These are phyloP conservation scores for Xanthoconium purpureum DNA, from an alignment of 768 basidiomycete species.

Conservation along the genomic window DNA sequence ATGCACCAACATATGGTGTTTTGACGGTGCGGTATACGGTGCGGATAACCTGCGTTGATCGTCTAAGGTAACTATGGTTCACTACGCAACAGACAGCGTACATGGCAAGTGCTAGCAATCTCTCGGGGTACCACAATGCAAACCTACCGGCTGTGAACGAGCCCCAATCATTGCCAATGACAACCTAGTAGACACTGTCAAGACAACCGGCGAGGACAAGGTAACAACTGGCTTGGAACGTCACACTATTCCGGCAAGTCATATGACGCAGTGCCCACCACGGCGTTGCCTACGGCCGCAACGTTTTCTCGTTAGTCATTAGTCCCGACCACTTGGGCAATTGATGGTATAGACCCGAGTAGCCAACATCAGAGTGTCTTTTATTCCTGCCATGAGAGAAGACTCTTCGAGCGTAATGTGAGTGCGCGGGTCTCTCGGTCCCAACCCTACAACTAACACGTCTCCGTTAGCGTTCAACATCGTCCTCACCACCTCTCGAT, in stretches of 20 bases:
- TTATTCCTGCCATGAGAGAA: slow-evolving; percentile 49
- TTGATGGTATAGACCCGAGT: no score
- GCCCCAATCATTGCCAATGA: slow-evolving; percentile 85
- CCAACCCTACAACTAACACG: background rate
- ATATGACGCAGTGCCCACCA: no score
- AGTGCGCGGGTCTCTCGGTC: slow-evolving; percentile 17
- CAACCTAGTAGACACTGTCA: slow-evolving; percentile 37
- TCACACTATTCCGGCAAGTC: no score
- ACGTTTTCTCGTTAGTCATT: no score
- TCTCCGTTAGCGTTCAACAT: slow-evolving; percentile 51
- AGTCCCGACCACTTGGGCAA: no score
- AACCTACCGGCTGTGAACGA: slow-evolving; percentile 60
- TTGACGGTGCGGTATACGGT: slow-evolving; percentile 62
- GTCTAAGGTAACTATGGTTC: background rate
- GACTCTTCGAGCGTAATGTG: slow-evolving; percentile 48
- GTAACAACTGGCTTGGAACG: no score
- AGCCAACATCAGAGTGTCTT: no score
- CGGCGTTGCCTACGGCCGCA: no score
- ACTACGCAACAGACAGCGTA: slow-evolving; percentile 32
- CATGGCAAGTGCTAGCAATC: slow-evolving; percentile 58
- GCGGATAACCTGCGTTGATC: slow-evolving; percentile 51
- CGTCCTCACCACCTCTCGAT: slow-evolving; percentile 58
- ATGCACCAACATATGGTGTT: slow-evolving; percentile 46
- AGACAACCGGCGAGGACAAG: background rate
- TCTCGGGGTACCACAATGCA: slow-evolving; percentile 68